Conservation (phyloP, 1,284 basidiomycete species). For the Cryptococcus sp. region DNA sequence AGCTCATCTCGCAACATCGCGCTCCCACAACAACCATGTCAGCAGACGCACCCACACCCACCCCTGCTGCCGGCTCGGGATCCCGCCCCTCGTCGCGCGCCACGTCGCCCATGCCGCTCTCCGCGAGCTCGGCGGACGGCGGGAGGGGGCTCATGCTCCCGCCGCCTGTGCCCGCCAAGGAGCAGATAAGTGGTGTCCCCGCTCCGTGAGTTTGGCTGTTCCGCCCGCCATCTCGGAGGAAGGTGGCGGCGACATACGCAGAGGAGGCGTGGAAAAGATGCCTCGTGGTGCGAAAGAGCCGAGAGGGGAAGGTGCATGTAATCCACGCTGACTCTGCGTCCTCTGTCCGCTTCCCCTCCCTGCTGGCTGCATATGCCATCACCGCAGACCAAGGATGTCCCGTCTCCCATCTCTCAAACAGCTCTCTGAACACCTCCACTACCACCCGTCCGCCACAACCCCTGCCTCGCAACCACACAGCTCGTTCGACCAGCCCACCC, state of each 20-base stretch:
- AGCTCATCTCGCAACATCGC: neutral
- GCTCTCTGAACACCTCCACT: conserved; percentile 29
- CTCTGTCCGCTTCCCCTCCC: neutral
- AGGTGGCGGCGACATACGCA: too few species aligned
- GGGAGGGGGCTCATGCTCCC: conserved; percentile 20
- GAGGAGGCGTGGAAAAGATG: too few species aligned
- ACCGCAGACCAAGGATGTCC: conserved; percentile 25
- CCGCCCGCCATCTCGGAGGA: too few species aligned
- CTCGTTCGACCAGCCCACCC: conserved; percentile 48
- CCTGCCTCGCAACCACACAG: conserved; percentile 16
- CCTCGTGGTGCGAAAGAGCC: too few species aligned
- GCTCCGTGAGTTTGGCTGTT: conserved; percentile 5
- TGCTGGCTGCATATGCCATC: neutral
- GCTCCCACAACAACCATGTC: neutral
- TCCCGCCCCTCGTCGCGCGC: neutral
- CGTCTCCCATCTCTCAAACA: conserved; percentile 40
- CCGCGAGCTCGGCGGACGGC: neutral
- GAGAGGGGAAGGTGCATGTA: too few species aligned
- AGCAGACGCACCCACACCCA: neutral
- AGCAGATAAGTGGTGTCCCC: neutral
- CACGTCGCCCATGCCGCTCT: conserved; percentile 6
- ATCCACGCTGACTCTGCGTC: too few species aligned
- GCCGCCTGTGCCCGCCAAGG: conserved; percentile 20
- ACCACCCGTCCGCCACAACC: conserved; percentile 7
- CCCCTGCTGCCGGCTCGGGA: neutral